Evolutionary conservation across 768 basidiomycete genomes (phyloP).

Genomic region (Boletus tylopilopsis): DNA sequence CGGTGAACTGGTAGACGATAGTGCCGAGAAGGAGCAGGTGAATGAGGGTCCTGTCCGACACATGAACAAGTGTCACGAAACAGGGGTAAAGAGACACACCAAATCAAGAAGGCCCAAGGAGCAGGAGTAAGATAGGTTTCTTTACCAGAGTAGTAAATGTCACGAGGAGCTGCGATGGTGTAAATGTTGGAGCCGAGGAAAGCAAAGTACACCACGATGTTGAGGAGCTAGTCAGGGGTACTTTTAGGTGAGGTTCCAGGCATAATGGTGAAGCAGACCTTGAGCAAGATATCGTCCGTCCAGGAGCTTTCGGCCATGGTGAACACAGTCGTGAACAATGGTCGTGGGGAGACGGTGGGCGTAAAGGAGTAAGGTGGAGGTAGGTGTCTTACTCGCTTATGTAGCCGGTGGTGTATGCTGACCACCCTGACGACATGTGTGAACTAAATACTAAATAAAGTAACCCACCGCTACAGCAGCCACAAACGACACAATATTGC

Average conservation of each 20-base stretch:
- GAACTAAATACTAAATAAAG: constrained; percentile 7
- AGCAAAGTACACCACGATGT: constrained; percentile 77
- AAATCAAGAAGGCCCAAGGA: constrained; percentile 88
- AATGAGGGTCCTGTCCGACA: constrained; percentile 65
- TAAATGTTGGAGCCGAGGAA: constrained; percentile 92
- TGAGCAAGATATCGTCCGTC: constrained; percentile 80
- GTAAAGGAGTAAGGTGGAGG: constrained; percentile 20
- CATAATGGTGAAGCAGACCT: constrained; percentile 41
- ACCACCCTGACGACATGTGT: constrained; percentile 22
- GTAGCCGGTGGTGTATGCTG: constrained; percentile 13
- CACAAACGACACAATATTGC: too few species aligned
- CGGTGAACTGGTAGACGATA: constrained; percentile 86
- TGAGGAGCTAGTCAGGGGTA: constrained; percentile 54
- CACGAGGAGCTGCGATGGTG: constrained; percentile 72
- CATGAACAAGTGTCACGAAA: constrained; percentile 7
- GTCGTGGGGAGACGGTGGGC: constrained; percentile 4
- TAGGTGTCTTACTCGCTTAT: constrained; percentile 20
- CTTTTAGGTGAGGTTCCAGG: not conserved
- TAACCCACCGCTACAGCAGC: not conserved
- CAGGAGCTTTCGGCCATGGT: constrained; percentile 56
- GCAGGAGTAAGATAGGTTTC: constrained; percentile 95
- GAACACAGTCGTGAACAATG: not conserved
- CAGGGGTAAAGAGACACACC: constrained; percentile 41
- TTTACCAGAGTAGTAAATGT: constrained; percentile 68
- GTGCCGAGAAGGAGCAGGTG: constrained; percentile 90